Evolutionary conservation across 2,329 filamentous ascomycete species (phyloP).

Genomic region (Fusarium anthophilum): DNA sequence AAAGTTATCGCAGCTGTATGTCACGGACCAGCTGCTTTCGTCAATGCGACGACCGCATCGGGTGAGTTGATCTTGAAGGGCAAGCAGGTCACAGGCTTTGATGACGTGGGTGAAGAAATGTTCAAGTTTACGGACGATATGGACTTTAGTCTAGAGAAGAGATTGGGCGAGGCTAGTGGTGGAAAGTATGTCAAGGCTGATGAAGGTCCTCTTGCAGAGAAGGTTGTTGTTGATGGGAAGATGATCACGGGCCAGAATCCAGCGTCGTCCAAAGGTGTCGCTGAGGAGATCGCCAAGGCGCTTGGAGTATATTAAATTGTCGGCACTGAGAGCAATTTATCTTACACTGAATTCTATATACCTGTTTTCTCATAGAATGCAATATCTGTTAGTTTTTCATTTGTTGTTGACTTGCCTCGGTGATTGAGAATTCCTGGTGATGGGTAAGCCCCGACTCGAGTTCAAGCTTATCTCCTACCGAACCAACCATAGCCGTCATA

Average conservation of each 20-base stretch:
- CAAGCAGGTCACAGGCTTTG: neutral
- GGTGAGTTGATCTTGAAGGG: neutral
- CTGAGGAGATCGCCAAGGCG: neutral
- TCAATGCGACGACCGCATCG: neutral
- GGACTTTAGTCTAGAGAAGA: neutral
- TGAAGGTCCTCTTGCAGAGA: neutral
- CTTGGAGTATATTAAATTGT: fast-evolving
- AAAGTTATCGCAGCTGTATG: neutral
- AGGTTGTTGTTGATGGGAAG: slow-evolving; percentile 1
- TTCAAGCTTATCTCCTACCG: neutral
- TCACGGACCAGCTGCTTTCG: neutral
- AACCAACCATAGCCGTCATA: neutral
- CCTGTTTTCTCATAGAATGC: fast-evolving
- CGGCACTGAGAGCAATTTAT: fast-evolving
- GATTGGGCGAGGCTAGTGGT: neutral
- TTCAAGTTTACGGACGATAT: neutral
- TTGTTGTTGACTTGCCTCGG: fast-evolving
- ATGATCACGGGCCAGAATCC: neutral
- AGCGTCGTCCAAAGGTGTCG: neutral
- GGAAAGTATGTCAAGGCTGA: neutral
- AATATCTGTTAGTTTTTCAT: fast-evolving
- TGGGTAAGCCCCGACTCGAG: neutral
- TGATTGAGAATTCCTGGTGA: too few species aligned
- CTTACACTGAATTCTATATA: fast-evolving
- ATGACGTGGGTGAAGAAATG: neutral